Evolutionary conservation across 1,284 basidiomycete species (phyloP).

Genomic region (Malassezia cuniculi): DNA sequence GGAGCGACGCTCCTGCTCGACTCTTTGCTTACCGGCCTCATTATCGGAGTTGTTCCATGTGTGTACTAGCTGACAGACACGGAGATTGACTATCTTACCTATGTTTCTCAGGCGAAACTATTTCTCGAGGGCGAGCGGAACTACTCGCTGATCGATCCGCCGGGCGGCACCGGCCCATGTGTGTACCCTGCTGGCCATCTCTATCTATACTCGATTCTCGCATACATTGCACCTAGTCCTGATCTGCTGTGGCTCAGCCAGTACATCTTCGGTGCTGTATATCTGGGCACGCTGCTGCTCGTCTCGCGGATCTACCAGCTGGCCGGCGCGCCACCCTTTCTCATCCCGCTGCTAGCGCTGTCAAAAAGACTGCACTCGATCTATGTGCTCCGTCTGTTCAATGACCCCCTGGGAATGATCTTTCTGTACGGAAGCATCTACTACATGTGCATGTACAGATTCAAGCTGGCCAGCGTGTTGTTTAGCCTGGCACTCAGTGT

Average conservation of each 20-base stretch:
- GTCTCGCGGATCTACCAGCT: conserved; percentile 25
- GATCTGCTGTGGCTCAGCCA: too few relatives aligned
- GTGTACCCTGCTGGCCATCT: conserved; percentile 94
- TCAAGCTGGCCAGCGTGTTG: conserved; percentile 56
- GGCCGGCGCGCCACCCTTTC: conserved; percentile 30
- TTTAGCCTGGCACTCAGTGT: conserved; percentile 72
- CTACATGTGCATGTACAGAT: conserved; percentile 52
- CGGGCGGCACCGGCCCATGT: conserved; percentile 80
- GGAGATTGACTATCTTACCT: conserved; percentile 96
- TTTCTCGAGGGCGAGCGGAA: conserved; percentile 71
- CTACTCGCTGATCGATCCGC: conserved; percentile 59
- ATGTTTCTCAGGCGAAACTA: conserved; percentile 70
- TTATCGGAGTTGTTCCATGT: conserved; percentile 5
- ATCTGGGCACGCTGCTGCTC: conserved; percentile 19
- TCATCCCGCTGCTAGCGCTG: conserved; percentile 62
- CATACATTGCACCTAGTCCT: too few relatives aligned
- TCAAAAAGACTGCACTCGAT: conserved; percentile 92
- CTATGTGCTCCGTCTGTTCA: conserved; percentile 81
- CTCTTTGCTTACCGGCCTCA: conserved; percentile 1
- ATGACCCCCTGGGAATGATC: conserved; percentile 76
- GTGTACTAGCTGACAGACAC: conserved; percentile 51
- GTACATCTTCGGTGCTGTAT: conserved; percentile 21
- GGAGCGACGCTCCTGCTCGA: not conserved
- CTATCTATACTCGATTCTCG: conserved; percentile 65
- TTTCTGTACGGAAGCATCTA: conserved; percentile 47